These are phyloP conservation scores for Salix dunnii DNA, from an alignment of 345 rosid species.

Conservation along the genomic window DNA sequence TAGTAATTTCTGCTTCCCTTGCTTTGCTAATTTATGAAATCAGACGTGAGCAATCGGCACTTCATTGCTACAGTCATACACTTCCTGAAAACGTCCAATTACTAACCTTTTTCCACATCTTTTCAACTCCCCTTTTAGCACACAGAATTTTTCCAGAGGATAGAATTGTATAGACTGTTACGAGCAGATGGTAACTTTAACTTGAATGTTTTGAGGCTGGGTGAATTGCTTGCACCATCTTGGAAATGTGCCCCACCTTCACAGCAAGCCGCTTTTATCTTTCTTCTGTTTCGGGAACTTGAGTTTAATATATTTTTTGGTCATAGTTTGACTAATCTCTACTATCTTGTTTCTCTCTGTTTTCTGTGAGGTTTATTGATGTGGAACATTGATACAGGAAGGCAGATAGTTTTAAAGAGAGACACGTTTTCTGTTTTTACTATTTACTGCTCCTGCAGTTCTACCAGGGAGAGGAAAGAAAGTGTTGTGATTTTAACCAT, in stretches of 20 bases:
- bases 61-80: neutral
- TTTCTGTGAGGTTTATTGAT: conserved; percentile 63
- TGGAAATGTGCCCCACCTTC: neutral
- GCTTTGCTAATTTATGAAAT: too few relatives aligned
- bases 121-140: neutral
- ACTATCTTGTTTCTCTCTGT: conserved; percentile 11
- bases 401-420: conserved; percentile 68
- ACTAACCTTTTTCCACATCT: neutral
- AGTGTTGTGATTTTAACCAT: neutral
- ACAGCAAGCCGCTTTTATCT: neutral
- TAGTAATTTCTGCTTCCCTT: too few relatives aligned
- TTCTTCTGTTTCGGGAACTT: conserved; percentile 5
- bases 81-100: neutral
- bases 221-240: neutral
- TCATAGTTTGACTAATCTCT: conserved; percentile 4
- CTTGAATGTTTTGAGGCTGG: neutral
- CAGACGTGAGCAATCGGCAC: neutral
- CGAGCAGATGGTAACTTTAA: neutral
- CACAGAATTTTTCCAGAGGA: neutral
- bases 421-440: conserved; percentile 27
- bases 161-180: neutral
- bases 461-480: neutral
- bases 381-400: conserved; percentile 69
- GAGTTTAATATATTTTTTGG: neutral
- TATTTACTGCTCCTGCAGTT: neutral